phyloP scores from a whole-genome alignment of 495 filamentous ascomycete genomes.

The Penicillium roqueforti region DNA sequence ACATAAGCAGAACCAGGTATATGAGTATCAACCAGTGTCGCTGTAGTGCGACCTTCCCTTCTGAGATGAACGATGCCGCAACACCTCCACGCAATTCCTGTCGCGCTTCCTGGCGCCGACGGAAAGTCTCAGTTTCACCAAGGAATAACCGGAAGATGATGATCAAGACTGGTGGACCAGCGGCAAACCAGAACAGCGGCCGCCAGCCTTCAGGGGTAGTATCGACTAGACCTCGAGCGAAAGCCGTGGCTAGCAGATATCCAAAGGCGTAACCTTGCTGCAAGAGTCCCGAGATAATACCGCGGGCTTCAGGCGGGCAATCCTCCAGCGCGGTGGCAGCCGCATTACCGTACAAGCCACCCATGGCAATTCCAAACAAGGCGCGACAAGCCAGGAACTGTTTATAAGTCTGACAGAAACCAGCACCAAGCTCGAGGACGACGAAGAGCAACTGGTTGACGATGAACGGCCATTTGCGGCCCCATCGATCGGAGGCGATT shows the following conservation, averaged over 20 bases:
- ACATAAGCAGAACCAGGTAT: constrained; percentile 82
- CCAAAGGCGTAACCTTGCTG: constrained; percentile 91
- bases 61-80: constrained; percentile 60
- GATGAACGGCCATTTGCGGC: constrained; percentile 85
- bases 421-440: constrained; percentile 71
- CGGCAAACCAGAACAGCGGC: constrained; percentile 86
- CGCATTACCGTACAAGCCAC: constrained; percentile 82
- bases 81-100: constrained; percentile 41
- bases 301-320: constrained; percentile 67
- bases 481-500: constrained; percentile 76
- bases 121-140: constrained; percentile 70
- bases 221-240: constrained; percentile 66
- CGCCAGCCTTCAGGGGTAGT: constrained; percentile 72
- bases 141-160: constrained; percentile 73
- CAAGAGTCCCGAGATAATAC: constrained; percentile 74
- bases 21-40: constrained; percentile 74
- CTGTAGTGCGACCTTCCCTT: constrained; percentile 72
- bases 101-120: constrained; percentile 57
- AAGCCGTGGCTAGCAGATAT: constrained; percentile 75
- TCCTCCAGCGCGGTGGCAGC: constrained; percentile 85
- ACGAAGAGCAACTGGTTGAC: constrained; percentile 82
- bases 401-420: constrained; percentile 71
- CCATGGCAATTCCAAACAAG: constrained; percentile 88
- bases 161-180: constrained; percentile 73
- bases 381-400: constrained; percentile 77